These are phyloP conservation scores for Ettlia oleoabundans DNA, from an alignment of 139 green algal species.

Conservation along the genomic window DNA sequence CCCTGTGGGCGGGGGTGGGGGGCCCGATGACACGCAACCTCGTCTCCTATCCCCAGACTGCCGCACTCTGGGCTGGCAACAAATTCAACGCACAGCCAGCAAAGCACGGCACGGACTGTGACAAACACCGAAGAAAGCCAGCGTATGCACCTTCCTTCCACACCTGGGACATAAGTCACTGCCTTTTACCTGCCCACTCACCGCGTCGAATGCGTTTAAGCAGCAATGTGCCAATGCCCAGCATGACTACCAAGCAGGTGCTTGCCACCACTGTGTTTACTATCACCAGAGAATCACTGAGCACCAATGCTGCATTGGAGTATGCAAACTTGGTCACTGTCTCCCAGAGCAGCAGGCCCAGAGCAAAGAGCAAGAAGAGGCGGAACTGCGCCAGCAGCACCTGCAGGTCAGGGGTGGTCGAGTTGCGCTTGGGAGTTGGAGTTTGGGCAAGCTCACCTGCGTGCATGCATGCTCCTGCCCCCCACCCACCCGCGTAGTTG, in stretches of 20 bases:
- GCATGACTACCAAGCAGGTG: not conserved
- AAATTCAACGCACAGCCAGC: not conserved
- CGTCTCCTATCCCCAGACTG: no score
- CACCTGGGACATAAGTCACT: no score
- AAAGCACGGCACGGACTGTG: not conserved
- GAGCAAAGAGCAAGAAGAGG: not conserved
- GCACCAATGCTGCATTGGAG: not conserved
- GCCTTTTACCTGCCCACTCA: no score
- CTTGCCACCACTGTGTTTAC: not conserved
- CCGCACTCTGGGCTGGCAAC: no score
- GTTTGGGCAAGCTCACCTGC: no score
- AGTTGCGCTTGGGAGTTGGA: no score
- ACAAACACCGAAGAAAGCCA: no score
- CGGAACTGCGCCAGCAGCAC: slow-evolving; percentile 19
- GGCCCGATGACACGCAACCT: no score
- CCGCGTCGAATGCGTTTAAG: not conserved
- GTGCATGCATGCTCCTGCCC: not conserved
- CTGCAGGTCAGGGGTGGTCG: not conserved
- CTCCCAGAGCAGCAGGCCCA: slow-evolving; percentile 10
- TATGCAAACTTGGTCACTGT: not conserved
- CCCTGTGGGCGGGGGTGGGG: no score
- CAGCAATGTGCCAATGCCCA: not conserved
- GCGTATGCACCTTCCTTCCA: no score
- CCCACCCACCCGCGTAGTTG: not conserved
- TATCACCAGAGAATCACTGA: not conserved